Evolutionary conservation across 1,139 yeast species (phyloP), one percentile per base, ranked within the genome.

Genomic region (Candida freyschussii): DNA sequence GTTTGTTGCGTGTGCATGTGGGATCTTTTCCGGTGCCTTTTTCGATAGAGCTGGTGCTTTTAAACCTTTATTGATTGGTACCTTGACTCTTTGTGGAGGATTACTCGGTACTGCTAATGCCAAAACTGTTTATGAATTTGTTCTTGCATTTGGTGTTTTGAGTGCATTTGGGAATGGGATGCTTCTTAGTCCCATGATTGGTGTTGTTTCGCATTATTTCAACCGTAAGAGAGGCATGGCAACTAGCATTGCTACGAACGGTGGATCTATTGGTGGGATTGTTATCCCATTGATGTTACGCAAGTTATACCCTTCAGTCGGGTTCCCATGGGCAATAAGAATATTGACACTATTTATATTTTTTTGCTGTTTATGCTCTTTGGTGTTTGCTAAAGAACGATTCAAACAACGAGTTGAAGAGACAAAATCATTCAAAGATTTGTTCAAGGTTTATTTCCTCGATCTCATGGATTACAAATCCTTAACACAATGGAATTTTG

Each of bases 261-360:
- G 86, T 11, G 85, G 85, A 1, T 66, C 77, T 23, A 52, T 77
- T 6, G 87, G 87, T 12, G 83, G 84, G 27, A 67, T 75, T 17
- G 57, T 75, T 2, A 73, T 75, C 48, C 78, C 85, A 1, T 53
- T 78, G 13, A 63, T 76, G 69, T 61, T 78, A 35, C 67, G 78
- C 45, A 55, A 60, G 21, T 57, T 78, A 24, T 75, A 72, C 48
- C 59, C 54, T 1, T 43, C 52, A 21, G 60, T 72, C 17, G 84
- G 84, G 0, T 78, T 63, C 48, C 59, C 58, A 21, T 75, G 81
- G 75, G 73, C 80, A 3, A 62, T 77, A 33, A 60, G 82, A 33
- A 59, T 70, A 6, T 50, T 76, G 40, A 78, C 73, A 0, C 67
- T 75, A 33, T 56, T 75, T 13, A 65, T 74, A 39, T 52, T 73